phyloP scores from a whole-genome alignment of 2,329 filamentous ascomycete species.

The Lachnum nothofagi region DNA sequence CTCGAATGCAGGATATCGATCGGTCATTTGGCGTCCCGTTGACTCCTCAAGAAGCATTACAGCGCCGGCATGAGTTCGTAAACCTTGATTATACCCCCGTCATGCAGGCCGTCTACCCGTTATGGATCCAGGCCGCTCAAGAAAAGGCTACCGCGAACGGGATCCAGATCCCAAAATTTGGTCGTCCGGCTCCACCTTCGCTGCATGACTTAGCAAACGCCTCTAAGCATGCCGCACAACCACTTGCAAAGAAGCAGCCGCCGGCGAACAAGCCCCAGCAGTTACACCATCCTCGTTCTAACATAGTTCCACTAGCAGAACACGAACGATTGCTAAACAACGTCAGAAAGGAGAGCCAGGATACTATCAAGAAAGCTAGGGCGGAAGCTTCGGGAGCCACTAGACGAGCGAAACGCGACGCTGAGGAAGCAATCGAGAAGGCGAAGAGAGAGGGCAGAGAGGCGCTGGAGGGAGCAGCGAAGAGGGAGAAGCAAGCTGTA shows the following conservation, averaged over 20 bases:
- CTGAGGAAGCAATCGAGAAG: not conserved
- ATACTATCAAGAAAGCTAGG: not conserved
- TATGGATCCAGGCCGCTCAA: not conserved
- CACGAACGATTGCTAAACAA: not conserved
- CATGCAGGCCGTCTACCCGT: not conserved
- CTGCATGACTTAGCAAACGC: not conserved
- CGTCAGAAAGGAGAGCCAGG: not conserved
- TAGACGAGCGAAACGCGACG: not conserved
- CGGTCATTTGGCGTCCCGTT: not conserved
- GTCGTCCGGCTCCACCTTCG: not conserved
- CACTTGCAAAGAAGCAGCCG: not conserved
- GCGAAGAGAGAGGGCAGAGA: not conserved
- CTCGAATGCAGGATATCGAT: not conserved
- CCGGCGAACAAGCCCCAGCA: not conserved
- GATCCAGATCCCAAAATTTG: not conserved
- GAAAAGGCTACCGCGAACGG: not conserved
- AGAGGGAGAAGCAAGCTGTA: not conserved
- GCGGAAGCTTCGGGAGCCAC: too few species aligned
- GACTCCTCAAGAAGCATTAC: not conserved
- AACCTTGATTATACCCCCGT: not conserved
- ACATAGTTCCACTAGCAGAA: too few species aligned
- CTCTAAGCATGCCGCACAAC: not conserved
- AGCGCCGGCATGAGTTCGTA: not conserved
- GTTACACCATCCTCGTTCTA: not conserved
- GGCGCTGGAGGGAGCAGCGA: not conserved